Percentiles rank a stretch among this genome's conserved stretches.
Conservation (phyloP, 1,139 yeast species). For the Wickerhamomyces sp. region DNA sequence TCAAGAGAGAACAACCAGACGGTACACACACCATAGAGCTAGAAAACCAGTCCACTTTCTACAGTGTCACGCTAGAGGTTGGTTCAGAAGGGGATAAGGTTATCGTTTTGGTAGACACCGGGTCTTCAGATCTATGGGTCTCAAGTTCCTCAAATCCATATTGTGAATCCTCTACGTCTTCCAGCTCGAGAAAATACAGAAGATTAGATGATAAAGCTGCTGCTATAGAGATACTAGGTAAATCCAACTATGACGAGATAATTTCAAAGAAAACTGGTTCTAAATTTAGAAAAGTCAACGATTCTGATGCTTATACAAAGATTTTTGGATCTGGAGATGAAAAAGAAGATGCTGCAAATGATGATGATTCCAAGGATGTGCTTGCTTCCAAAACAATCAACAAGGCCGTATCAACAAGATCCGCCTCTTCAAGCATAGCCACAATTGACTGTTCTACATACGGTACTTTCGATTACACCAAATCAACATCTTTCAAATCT, state of each 20-base stretch:
- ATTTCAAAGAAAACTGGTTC: neutral
- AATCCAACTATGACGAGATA: neutral
- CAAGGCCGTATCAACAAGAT: conserved; percentile 1
- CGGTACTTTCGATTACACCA: conserved; percentile 37
- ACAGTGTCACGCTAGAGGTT: conserved; percentile 39
- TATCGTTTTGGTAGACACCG: conserved; percentile 60
- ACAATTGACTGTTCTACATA: conserved; percentile 29
- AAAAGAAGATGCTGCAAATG: neutral
- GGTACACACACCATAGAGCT: conserved; percentile 37
- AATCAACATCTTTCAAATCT: conserved; percentile 38
- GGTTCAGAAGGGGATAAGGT: conserved; percentile 55
- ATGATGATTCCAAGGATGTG: neutral
- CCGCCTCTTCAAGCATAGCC: conserved; percentile 5
- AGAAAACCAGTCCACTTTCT: conserved; percentile 42
- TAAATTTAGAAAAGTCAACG: conserved; percentile 4
- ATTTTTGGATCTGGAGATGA: neutral
- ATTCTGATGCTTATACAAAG: neutral
- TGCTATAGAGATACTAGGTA: neutral
- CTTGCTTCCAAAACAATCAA: conserved; percentile 1
- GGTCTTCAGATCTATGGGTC: conserved; percentile 72
- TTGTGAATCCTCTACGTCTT: conserved; percentile 6
- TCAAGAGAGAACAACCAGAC: conserved; percentile 32
- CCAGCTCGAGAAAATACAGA: conserved; percentile 2
- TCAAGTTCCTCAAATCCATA: conserved; percentile 22
- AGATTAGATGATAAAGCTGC: conserved; percentile 1